Evolutionary conservation across 495 filamentous ascomycete genomes (phyloP), one percentile per base, ranked within the genome.

Genomic region (Penicillium atrosanguineum): DNA sequence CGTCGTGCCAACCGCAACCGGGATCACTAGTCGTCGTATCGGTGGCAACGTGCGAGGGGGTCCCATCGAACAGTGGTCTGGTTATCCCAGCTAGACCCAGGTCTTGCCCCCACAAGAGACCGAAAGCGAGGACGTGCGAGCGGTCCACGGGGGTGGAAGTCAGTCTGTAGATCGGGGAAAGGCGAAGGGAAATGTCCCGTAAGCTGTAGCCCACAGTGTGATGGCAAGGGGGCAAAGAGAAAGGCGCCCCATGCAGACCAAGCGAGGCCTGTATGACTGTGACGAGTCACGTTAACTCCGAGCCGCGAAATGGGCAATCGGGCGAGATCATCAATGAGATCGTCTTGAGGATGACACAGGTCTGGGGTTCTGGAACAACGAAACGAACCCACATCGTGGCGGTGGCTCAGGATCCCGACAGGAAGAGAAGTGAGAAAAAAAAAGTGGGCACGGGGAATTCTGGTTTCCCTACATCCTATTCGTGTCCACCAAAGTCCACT

Each of bases 321-420:
- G 25, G 31, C 48, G 18, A 50, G 48, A 42, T 41, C 48, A 50
- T 43, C 38, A 20, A 40, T 23, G n/a, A 40, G 38, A 40, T 40
- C 38, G 38, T 6, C 16, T 34, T 14, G 19, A 40, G 42, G 25
- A 48, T 60, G 48, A 56, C 46, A 48, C 53, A 39, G 53, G 56
- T 67, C 63, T 62, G 63, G 63, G 63, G 63, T 64, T 67, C 63
- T 67, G 56, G 63, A 58, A 62, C 48, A 58, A 50, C 48, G 55
- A 68, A 57, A 57, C 34, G 59, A 50, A 57, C 53, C 37, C 43
- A 53, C 58, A 50, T 53, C 63, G 63, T 65, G 63, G 62, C 62
- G 62, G 60, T 65, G 62, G 60, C 60, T 65, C 55, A 52, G 56
- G 57, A 50, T 29, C 43, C 52, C 38, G 31, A 54, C 44, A 50